Evolutionary conservation across 108 stramenopile species (phyloP), one percentile per base, ranked within the genome.

Genomic region (Cylindrotheca closterium): DNA sequence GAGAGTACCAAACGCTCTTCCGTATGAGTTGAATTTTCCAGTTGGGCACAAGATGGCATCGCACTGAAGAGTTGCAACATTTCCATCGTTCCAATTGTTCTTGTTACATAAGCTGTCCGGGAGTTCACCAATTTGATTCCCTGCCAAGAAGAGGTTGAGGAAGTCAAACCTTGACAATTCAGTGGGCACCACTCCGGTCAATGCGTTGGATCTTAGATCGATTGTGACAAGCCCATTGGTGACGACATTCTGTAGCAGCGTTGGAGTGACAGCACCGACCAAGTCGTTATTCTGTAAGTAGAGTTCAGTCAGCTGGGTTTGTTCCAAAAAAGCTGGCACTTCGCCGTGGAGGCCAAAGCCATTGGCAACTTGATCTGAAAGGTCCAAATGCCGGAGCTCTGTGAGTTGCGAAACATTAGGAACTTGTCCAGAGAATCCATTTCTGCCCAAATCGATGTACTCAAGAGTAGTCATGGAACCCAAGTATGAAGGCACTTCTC

Each of bases 11-110:
- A 67, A 70, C 27, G 79, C 82, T 23, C 85, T 73, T 30, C 91
- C 91, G 31, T 69, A 80, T 19, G 76, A 61, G 51, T 81, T 79
- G 64, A 74, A 92, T 7, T 61, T 77, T 12, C 84, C 84, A 8
- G 58, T 46, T 8, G 71, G 79, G 66, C 91, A 92, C 21, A 92
- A 54, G 50, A 92, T 82, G 1, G 80, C 85, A 62, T 88, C 84
- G 49, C 91, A 92, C 4, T 68, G 70, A 65, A 78, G 77, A 0
- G 57, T 60, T 49, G 56, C 63, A 51, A 78, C 72, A 29, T 80
- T 54, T 42, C 83, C 81, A 59, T 73, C 58, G 46, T 75, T 78
- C 81, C 73, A 75, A 3, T 54, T 42, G 30, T 71, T 47, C 28
- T n/a, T 73, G 45, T 45, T 58, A 52, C 81, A 82, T 18, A 82